Conservation (phyloP, 1,284 basidiomycete genomes). For the Rugosomyces carneus region DNA sequence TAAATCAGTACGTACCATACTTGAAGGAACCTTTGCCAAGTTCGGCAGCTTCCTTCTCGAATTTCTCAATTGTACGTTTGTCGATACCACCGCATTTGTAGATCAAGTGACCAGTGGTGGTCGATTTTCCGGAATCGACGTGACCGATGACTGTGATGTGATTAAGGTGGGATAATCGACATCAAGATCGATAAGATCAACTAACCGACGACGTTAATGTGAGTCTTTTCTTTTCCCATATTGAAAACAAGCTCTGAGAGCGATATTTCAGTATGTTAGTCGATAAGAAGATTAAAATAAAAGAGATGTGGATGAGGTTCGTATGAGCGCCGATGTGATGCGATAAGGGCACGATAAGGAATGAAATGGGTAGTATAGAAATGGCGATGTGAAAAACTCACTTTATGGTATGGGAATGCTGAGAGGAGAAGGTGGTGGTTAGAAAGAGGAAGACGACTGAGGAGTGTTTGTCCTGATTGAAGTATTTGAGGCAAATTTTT, state of each 20-base stretch:
- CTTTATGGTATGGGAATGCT: slow-evolving; percentile 39
- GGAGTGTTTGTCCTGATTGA: slow-evolving; percentile 53
- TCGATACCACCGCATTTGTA: slow-evolving; percentile 99
- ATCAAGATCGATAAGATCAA: slow-evolving; percentile 28
- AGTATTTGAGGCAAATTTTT: slow-evolving; percentile 42
- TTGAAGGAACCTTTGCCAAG: slow-evolving; percentile 99
- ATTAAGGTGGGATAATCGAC: slow-evolving; percentile 12
- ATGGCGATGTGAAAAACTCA: slow-evolving; percentile 25
- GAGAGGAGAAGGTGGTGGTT: slow-evolving; percentile 44
- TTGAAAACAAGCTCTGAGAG: slow-evolving; percentile 43
- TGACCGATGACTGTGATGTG: slow-evolving; percentile 83
- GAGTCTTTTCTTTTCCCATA: slow-evolving; percentile 88
- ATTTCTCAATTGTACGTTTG: slow-evolving; percentile 99
- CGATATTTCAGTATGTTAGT: slow-evolving; percentile 23
- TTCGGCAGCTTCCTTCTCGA: slow-evolving; percentile 99
- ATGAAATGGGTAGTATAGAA: slow-evolving; percentile 9
- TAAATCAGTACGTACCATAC: slow-evolving; percentile 61
- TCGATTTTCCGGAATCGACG: slow-evolving; percentile 98
- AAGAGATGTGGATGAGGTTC: slow-evolving; percentile 21
- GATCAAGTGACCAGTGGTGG: slow-evolving; percentile 99
- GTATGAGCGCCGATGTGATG: slow-evolving; percentile 10
- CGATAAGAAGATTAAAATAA: slow-evolving; percentile 20
- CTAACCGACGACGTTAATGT: slow-evolving; percentile 91
- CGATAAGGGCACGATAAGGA: slow-evolving; percentile 9
- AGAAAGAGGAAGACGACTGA: slow-evolving; percentile 33